Evolutionary conservation across 2,329 filamentous ascomycete genomes (phyloP).

Genomic region (Lachnellula hyalina): DNA sequence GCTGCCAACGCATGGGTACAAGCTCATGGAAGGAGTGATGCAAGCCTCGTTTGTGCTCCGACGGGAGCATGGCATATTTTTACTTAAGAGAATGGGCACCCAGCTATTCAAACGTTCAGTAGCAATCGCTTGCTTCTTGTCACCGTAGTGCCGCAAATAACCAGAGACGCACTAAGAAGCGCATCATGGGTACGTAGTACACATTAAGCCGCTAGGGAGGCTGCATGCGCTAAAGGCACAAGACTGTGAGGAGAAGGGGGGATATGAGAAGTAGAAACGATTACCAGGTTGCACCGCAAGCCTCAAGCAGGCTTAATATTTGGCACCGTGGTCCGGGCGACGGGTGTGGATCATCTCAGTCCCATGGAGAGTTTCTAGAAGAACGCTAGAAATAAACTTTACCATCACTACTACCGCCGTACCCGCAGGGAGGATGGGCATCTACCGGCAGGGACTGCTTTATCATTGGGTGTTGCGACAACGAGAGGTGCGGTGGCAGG

Average conservation of each 20-base stretch:
- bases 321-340: conserved; percentile 7
- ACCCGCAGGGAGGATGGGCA: conserved; percentile 7
- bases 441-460: conserved; percentile 2
- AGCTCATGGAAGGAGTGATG: conserved; percentile 23
- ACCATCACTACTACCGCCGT: conserved; percentile 4
- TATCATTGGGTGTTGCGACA: conserved; percentile 11
- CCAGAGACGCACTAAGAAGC: conserved; percentile 5
- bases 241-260: conserved; percentile 2
- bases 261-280: conserved; percentile 6
- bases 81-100: conserved; percentile 7
- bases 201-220: conserved; percentile 3
- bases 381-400: conserved; percentile 20
- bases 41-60: conserved; percentile 27
- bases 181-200: background rate
- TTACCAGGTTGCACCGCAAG: conserved; percentile 21
- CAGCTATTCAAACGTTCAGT: conserved; percentile 14
- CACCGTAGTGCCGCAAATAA: conserved; percentile 10
- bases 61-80: conserved; percentile 20
- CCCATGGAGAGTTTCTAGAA: conserved; percentile 21
- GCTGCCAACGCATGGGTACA: conserved; percentile 30
- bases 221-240: conserved; percentile 17
- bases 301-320: conserved; percentile 23
- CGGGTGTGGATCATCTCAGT: conserved; percentile 12
- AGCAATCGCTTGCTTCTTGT: conserved; percentile 24
- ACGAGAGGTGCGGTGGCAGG: conserved; percentile 4